Conservation (phyloP, 2,329 filamentous ascomycete species). For the Zarea fungicola region DNA sequence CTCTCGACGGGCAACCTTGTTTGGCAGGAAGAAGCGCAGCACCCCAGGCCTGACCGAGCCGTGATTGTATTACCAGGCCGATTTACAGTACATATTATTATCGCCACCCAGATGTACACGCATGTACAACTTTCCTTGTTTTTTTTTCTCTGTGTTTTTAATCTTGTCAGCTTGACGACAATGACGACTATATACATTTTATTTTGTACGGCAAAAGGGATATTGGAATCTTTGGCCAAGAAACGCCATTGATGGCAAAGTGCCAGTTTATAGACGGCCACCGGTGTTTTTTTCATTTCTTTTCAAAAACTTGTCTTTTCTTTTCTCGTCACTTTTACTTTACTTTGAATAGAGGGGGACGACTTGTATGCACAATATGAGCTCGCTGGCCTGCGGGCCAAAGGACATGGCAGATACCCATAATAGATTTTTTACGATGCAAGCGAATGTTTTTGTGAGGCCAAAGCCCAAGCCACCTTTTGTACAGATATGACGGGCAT, state of each 20-base stretch:
- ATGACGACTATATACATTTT: slow-evolving; percentile 13
- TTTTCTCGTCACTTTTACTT: slow-evolving; percentile 3
- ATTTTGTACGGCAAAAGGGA: too few species aligned
- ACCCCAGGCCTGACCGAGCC: not conserved
- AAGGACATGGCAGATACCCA: slow-evolving; percentile 13
- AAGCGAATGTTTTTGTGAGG: not conserved
- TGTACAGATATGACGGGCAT: too few species aligned
- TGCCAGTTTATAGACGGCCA: not conserved
- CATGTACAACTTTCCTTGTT: slow-evolving; percentile 7
- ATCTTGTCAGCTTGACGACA: too few species aligned
- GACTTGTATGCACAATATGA: not conserved
- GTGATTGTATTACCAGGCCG: not conserved
- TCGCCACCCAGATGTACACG: slow-evolving; percentile 8
- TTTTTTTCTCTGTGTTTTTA: too few species aligned
- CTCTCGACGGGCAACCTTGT: slow-evolving; percentile 35
- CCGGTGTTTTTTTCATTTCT: slow-evolving; percentile 18
- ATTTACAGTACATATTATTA: slow-evolving; percentile 11
- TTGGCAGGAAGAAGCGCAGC: slow-evolving; percentile 36
- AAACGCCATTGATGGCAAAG: not conserved
- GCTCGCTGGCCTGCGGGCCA: not conserved
- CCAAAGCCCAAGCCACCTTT: too few species aligned
- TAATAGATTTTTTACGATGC: slow-evolving; percentile 8
- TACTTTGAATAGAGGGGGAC: slow-evolving; percentile 17
- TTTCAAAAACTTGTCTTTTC: slow-evolving; percentile 15
- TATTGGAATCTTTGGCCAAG: too few species aligned